Conservation (phyloP, 495 filamentous ascomycete species). For the Hypoxylon lienhwacheense region DNA sequence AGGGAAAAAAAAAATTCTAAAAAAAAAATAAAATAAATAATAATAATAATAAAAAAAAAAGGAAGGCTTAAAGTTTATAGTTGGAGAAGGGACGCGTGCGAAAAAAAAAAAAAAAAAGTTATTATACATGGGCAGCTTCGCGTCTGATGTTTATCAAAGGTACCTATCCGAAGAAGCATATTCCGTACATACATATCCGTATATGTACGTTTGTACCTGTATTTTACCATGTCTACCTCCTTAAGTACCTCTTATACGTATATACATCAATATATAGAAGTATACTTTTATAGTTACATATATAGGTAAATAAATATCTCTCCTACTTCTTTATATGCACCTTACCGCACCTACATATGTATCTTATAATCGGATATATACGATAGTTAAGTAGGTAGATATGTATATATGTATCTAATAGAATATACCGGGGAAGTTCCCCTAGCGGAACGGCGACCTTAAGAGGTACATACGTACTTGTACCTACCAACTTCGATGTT, state of each 20-base stretch:
- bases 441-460: no score
- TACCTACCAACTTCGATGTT: neutral
- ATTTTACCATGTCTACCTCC: conserved; percentile 2
- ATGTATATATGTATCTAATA: no score
- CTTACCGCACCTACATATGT: no score
- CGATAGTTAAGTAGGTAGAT: no score
- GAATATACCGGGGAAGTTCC: no score
- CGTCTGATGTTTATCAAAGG: conserved; percentile 28
- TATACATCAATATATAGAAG: neutral
- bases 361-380: no score
- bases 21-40: conserved; percentile 4
- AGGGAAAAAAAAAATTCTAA: conserved; percentile 9
- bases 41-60: conserved; percentile 2
- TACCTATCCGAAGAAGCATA: neutral
- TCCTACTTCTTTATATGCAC: no score
- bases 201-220: conserved; percentile 6
- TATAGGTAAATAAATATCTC: no score
- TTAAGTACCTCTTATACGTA: no score
- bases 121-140: conserved; percentile 11
- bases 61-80: no score
- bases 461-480: neutral
- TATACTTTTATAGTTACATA: no score
- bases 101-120: no score
- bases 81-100: conserved; percentile 25
- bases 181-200: neutral